Evolutionary conservation across 768 basidiomycete species (phyloP).

Genomic region (Tulasnella sp.): DNA sequence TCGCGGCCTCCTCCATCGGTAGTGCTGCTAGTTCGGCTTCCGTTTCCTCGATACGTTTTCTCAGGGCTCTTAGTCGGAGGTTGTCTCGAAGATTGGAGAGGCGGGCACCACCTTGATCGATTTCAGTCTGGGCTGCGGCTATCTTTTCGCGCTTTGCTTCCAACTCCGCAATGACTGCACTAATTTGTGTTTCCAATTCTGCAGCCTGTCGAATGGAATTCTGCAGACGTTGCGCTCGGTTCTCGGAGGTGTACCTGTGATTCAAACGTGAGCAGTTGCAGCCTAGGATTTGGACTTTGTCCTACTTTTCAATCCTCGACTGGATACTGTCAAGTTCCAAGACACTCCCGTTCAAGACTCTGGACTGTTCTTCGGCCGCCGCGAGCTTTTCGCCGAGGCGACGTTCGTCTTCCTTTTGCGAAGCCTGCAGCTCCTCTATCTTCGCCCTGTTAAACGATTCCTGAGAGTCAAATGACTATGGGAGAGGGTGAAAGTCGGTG

Average conservation of each 20-base stretch:
- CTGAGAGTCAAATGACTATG: conserved; percentile 51
- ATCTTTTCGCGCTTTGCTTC: conserved; percentile 36
- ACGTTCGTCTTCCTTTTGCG: conserved; percentile 38
- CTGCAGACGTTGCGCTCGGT: conserved; percentile 45
- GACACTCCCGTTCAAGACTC: conserved; percentile 9
- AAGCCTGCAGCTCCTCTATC: conserved; percentile 49
- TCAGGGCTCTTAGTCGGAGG: conserved; percentile 58
- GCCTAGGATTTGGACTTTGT: not conserved
- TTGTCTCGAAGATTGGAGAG: conserved; percentile 73
- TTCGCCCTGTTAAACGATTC: conserved; percentile 52
- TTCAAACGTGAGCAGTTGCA: not conserved
- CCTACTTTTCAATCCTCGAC: conserved; percentile 54
- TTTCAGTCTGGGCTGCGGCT: conserved; percentile 58
- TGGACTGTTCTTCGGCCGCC: not conserved
- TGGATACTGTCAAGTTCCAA: conserved; percentile 28
- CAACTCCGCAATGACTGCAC: conserved; percentile 30
- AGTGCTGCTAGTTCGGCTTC: conserved; percentile 59
- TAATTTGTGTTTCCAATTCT: conserved; percentile 35
- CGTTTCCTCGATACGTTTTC: conserved; percentile 50
- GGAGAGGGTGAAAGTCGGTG: not conserved
- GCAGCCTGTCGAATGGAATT: conserved; percentile 48
- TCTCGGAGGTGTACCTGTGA: conserved; percentile 61
- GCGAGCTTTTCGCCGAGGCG: conserved; percentile 30
- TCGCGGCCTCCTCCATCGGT: conserved; percentile 80
- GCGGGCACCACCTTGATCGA: conserved; percentile 58